Percentiles rank a stretch among this genome's conserved stretches.
phyloP scores from a whole-genome alignment of 2,329 filamentous ascomycete genomes.

The Cladophialophora psammophila region DNA sequence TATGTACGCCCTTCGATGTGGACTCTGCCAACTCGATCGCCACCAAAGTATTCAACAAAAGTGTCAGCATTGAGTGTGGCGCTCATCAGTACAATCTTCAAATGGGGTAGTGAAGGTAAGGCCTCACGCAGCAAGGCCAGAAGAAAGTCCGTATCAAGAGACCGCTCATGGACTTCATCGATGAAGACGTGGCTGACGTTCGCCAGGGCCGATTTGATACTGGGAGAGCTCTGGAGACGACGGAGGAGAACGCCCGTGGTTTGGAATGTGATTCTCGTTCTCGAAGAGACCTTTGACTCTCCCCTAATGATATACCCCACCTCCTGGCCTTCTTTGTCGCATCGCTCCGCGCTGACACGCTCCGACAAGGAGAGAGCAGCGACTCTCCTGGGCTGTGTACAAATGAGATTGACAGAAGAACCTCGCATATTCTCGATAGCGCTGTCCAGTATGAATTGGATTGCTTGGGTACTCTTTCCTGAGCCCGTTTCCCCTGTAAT shows the following conservation, averaged over 20 bases:
- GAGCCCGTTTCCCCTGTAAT: conserved; percentile 97
- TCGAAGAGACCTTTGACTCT: conserved; percentile 77
- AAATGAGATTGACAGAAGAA: conserved; percentile 83
- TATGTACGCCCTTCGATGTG: conserved; percentile 89
- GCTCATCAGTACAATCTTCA: conserved; percentile 95
- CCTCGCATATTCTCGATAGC: conserved; percentile 80
- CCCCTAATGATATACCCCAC: conserved; percentile 92
- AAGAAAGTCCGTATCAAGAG: conserved; percentile 92
- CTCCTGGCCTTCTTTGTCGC: conserved; percentile 80
- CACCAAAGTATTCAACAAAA: conserved; percentile 83
- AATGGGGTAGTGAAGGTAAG: conserved; percentile 73
- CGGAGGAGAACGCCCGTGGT: conserved; percentile 93
- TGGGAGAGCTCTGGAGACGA: conserved; percentile 69
- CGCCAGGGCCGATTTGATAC: conserved; percentile 73
- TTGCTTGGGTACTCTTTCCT: conserved; percentile 95
- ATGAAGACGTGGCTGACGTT: conserved; percentile 95
- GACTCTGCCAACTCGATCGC: conserved; percentile 76
- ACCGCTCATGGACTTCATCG: conserved; percentile 95
- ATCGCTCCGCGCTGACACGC: conserved; percentile 91
- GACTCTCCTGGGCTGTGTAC: conserved; percentile 93
- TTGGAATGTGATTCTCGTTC: conserved; percentile 92
- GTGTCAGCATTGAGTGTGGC: conserved; percentile 89
- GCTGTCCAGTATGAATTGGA: conserved; percentile 94
- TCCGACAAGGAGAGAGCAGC: conserved; percentile 93
- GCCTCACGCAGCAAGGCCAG: conserved; percentile 87